A percentile compares a stretch with the other conserved stretches of the same genome.
Conservation (phyloP, 768 basidiomycete genomes). For the Lyophyllum semitale region DNA sequence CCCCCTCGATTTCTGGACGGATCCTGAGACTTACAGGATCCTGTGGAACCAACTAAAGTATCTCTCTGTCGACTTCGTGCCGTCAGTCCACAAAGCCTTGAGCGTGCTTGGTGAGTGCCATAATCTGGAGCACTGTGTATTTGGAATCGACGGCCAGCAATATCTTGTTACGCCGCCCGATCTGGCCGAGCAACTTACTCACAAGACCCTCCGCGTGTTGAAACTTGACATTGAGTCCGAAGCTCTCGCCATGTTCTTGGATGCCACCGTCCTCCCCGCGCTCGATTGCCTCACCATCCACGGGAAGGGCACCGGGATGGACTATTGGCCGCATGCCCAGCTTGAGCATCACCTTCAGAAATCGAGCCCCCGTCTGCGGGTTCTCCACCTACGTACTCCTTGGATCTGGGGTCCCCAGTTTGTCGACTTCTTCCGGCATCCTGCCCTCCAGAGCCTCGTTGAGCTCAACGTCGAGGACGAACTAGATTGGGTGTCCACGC, state of each 20-base stretch:
- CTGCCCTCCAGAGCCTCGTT: conserved; percentile 25
- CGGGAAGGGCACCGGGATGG: conserved; percentile 29
- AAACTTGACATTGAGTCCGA: conserved; percentile 30
- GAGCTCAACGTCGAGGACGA: conserved; percentile 34
- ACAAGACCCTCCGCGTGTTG: conserved; percentile 27
- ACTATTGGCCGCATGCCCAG: conserved; percentile 33
- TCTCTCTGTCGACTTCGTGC: conserved; percentile 27
- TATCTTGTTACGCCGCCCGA: not conserved
- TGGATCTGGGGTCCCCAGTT: conserved; percentile 31
- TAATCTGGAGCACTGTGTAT: conserved; percentile 14
- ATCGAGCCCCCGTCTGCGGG: conserved; percentile 27
- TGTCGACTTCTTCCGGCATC: conserved; percentile 27
- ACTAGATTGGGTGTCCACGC: conserved; percentile 34
- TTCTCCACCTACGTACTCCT: conserved; percentile 33
- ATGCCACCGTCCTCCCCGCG: conserved; percentile 27
- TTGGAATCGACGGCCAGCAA: conserved; percentile 30
- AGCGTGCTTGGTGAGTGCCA: not conserved
- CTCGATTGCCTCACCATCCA: conserved; percentile 27
- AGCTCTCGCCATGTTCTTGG: conserved; percentile 30
- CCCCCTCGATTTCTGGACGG: conserved; percentile 25
- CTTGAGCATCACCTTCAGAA: conserved; percentile 31
- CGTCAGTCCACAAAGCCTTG: not conserved
- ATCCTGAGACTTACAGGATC: conserved; percentile 22
- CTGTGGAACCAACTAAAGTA: conserved; percentile 33
- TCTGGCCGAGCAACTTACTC: conserved; percentile 20